Evolutionary conservation across 2,329 filamentous ascomycete genomes (phyloP).

Genomic region (Sphaerulina populicola): DNA sequence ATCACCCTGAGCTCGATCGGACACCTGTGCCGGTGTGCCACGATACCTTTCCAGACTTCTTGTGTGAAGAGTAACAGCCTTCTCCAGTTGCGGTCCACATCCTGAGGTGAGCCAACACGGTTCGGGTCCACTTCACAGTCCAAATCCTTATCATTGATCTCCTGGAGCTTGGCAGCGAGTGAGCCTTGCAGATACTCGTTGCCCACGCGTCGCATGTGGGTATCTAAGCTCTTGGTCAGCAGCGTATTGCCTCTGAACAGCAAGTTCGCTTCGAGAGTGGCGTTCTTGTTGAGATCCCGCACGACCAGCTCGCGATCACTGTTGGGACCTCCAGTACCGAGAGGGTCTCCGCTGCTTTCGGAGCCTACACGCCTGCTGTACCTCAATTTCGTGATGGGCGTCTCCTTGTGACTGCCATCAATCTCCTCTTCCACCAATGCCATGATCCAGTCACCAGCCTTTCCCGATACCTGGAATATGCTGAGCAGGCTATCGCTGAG

Average conservation of each 20-base stretch:
- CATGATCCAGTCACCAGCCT: slow-evolving; percentile 81
- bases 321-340: slow-evolving; percentile 25
- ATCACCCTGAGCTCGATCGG: slow-evolving; percentile 76
- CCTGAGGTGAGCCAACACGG: slow-evolving; percentile 57
- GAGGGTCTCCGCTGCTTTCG: slow-evolving; percentile 55
- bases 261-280: slow-evolving; percentile 82
- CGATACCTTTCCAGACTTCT: slow-evolving; percentile 77
- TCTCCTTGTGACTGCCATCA: slow-evolving; percentile 79
- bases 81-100: slow-evolving; percentile 75
- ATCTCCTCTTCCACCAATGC: slow-evolving; percentile 94
- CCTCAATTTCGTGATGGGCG: slow-evolving; percentile 56
- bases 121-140: slow-evolving; percentile 95
- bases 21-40: slow-evolving; percentile 62
- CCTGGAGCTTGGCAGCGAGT: slow-evolving; percentile 71
- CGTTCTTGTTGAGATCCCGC: slow-evolving; percentile 67
- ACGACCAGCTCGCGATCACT: slow-evolving; percentile 64
- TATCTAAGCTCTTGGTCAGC: slow-evolving; percentile 84
- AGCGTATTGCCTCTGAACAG: slow-evolving; percentile 93
- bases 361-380: slow-evolving; percentile 61
- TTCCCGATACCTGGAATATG: slow-evolving; percentile 87
- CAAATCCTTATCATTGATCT: slow-evolving; percentile 83
- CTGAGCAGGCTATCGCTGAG: slow-evolving; percentile 81
- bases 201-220: slow-evolving; percentile 89
- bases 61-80: slow-evolving; percentile 67
- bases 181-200: slow-evolving; percentile 88